Evolutionary conservation across 371 early-diverging fungal species (phyloP), one percentile per base, ranked within the genome.

Genomic region (Apophysomyces trapeziformis): DNA sequence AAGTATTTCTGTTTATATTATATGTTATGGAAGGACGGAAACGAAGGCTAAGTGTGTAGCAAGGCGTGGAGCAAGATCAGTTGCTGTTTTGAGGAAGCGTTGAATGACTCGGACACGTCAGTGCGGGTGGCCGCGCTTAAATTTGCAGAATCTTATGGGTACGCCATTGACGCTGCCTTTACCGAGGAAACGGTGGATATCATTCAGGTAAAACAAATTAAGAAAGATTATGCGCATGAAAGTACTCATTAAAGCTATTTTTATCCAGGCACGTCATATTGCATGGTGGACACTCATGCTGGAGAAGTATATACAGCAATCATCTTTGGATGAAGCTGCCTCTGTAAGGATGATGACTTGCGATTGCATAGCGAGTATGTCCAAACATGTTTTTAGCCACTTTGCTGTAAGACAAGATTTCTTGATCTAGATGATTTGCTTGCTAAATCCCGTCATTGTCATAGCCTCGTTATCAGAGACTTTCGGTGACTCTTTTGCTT

Each of bases 291-390:
- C 67, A 5, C 59, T 65, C 2, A 66, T 80, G 38, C 46, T 89
- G 37, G 84, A 80, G 38, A 69, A 62, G 6, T 81, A 88, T 56
- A 69, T 90, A 5, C 82, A 85, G 21, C 62, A 74, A 37, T 71
- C 85, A 0, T 74, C 84, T 8, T 43, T 66, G 1, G 84, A 88
- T 60, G 62, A 69, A n/a, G 67, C 61, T 32, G 73, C 76, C 11
- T 60, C 78, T 3, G 80, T 91, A 6, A 84, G 88, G 45, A 78
- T 85, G 2, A 68, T 85, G 38, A 81, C 85, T 2, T 87, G 91
- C 60, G 90, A 92, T 63, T 87, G 84, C 57, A 73, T 92, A 46
- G 87, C 87, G 2, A 78, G 81, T 45, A 76, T 89, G 38, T 77
- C 87, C 0, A 68, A 76, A 18, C 39, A 62, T 7, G 60, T 85